Evolutionary conservation across 495 filamentous ascomycete species (phyloP).

Genomic region (Tuber indicum): DNA sequence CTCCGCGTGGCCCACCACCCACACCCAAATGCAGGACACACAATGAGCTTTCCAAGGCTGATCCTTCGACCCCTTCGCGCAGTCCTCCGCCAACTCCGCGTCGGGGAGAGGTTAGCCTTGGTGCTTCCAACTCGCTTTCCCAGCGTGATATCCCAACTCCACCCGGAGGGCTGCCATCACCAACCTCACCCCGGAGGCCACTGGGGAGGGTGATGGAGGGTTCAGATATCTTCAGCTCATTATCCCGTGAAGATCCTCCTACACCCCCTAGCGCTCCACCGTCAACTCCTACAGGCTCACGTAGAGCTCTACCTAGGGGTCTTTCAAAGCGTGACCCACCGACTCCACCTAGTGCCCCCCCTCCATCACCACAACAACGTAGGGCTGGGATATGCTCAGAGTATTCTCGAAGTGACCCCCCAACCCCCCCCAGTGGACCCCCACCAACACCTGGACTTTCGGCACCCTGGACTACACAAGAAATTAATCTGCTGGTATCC

Average conservation of each 20-base stretch:
- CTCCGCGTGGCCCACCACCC: constrained; percentile 29
- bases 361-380: constrained; percentile 18
- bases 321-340: constrained; percentile 37
- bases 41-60: constrained; percentile 27
- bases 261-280: constrained; percentile 15
- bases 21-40: constrained; percentile 26
- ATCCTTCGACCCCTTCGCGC: constrained; percentile 30
- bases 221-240: constrained; percentile 13
- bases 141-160: constrained; percentile 32
- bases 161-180: constrained; percentile 26
- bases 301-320: constrained; percentile 15
- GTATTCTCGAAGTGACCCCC: constrained; percentile 25
- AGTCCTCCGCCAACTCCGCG: constrained; percentile 27
- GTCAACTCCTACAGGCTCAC: constrained; percentile 10
- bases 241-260: constrained; percentile 16
- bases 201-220: neutral
- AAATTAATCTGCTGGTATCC: constrained; percentile 24
- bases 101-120: constrained; percentile 11
- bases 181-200: constrained; percentile 22
- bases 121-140: constrained; percentile 27
- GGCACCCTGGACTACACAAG: constrained; percentile 25
- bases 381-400: constrained; percentile 1
- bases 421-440: constrained; percentile 20
- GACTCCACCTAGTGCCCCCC: constrained; percentile 30
- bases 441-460: constrained; percentile 15